A percentile compares a stretch with the other conserved stretches of the same genome.
These are phyloP conservation scores for Gaeumannomyces tritici DNA, from an alignment of 2,329 filamentous ascomycete species.

Conservation along the genomic window DNA sequence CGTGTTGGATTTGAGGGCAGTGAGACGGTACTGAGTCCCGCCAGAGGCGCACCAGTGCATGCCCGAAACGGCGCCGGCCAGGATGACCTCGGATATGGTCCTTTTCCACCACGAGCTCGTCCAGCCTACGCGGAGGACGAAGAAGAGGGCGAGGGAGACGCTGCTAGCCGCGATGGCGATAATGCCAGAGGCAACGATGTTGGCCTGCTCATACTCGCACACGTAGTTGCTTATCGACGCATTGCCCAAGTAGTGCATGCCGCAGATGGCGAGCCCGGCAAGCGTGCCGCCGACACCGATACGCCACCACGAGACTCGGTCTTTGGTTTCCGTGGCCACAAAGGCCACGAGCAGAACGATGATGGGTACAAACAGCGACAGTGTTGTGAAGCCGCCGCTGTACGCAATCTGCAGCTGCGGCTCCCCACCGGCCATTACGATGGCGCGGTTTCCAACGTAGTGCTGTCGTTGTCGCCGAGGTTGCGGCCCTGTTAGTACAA, in stretches of 20 bases:
- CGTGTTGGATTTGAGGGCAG: constrained; percentile 28
- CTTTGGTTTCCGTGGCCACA: constrained; percentile 53
- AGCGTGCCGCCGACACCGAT: constrained; percentile 55
- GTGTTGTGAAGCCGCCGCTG: constrained; percentile 58
- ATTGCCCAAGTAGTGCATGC: constrained; percentile 86
- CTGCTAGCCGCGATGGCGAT: constrained; percentile 67
- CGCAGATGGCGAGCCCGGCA: constrained; percentile 66
- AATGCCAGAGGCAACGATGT: constrained; percentile 58
- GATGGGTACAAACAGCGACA: constrained; percentile 75
- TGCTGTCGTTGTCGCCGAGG: constrained; percentile 41
- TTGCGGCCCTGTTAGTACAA: background rate
- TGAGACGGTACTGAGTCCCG: constrained; percentile 58
- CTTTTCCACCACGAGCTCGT: constrained; percentile 72
- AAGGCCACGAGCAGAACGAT: constrained; percentile 66
- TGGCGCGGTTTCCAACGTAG: constrained; percentile 74
- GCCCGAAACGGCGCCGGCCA: constrained; percentile 67
- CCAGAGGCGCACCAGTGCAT: constrained; percentile 81
- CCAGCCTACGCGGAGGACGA: constrained; percentile 67
- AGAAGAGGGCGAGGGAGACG: constrained; percentile 64
- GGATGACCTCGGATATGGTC: constrained; percentile 51
- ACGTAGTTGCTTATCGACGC: constrained; percentile 70
- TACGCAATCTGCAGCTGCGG: constrained; percentile 62
- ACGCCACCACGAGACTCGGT: constrained; percentile 46
- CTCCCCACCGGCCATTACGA: constrained; percentile 57
- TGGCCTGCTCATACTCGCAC: constrained; percentile 48